Evolutionary conservation across 2,329 filamentous ascomycete species (phyloP).

Genomic region (Lasiodiplodia sp.): DNA sequence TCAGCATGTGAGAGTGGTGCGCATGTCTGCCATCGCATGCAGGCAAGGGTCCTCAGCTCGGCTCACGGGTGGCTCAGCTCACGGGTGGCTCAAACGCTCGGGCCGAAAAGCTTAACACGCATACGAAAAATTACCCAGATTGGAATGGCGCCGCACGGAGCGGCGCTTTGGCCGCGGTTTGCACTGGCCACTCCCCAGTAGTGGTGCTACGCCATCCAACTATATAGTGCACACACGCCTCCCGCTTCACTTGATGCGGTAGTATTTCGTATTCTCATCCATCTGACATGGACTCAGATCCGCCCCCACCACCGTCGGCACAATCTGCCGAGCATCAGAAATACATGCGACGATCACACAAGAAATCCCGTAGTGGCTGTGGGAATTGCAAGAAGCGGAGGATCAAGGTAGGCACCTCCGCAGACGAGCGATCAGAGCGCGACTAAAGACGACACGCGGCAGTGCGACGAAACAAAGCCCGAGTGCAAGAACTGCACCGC

Average conservation of each 20-base stretch:
- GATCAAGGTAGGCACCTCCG: slow-evolving; percentile 34
- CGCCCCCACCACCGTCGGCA: background rate
- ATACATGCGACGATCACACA: slow-evolving; percentile 33
- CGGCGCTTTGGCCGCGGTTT: background rate
- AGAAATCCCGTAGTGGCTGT: slow-evolving; percentile 36
- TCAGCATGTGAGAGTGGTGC: too few species aligned
- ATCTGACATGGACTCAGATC: background rate
- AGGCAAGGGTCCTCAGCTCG: background rate
- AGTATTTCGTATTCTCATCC: slow-evolving; percentile 10
- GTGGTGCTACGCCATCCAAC: background rate
- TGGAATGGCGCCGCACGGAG: background rate
- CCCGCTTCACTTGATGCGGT: background rate
- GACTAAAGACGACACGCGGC: background rate
- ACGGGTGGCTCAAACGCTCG: background rate
- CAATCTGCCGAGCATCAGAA: background rate
- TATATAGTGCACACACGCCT: background rate
- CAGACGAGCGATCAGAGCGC: background rate
- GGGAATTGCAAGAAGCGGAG: slow-evolving; percentile 37
- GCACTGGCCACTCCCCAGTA: background rate
- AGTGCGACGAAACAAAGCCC: slow-evolving; percentile 37
- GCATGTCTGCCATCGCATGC: too few species aligned
- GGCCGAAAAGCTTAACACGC: slow-evolving; percentile 1
- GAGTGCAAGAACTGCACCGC: slow-evolving; percentile 34
- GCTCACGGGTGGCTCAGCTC: background rate
- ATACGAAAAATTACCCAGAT: background rate